Evolutionary conservation across 768 basidiomycete genomes (phyloP).

Genomic region (Saitozyma podzolica): DNA sequence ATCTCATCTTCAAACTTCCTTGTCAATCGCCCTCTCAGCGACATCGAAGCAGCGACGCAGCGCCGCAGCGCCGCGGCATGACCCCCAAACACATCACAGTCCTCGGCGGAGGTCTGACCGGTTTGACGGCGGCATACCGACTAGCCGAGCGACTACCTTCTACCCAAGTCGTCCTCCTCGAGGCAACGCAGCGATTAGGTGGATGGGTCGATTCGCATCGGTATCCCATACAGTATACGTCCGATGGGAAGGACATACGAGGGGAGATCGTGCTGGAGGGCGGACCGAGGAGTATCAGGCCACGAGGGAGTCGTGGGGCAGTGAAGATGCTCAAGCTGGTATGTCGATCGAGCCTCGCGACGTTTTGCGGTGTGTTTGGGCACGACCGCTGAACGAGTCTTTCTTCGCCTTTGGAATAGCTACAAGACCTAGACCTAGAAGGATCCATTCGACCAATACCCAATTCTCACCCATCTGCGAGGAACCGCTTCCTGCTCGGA

Average conservation of each 20-base stretch:
- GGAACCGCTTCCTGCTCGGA: conserved; percentile 68
- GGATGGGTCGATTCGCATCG: conserved; percentile 77
- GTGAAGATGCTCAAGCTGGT: conserved; percentile 77
- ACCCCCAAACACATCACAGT: conserved; percentile 38
- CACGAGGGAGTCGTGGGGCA: conserved; percentile 60
- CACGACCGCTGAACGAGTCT: too few relatives aligned
- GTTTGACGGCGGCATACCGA: conserved; percentile 59
- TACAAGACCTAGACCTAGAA: conserved; percentile 69
- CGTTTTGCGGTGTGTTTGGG: not conserved
- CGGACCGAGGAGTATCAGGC: conserved; percentile 83
- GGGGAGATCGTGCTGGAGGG: conserved; percentile 68
- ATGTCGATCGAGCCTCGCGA: conserved; percentile 46
- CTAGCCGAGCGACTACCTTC: conserved; percentile 26
- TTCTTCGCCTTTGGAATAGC: conserved; percentile 56
- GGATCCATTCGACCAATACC: conserved; percentile 67
- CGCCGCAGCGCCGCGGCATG: conserved; percentile 3
- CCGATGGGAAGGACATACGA: conserved; percentile 43
- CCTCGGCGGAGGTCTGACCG: conserved; percentile 60
- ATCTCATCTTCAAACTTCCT: too few relatives aligned
- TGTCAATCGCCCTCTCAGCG: too few relatives aligned
- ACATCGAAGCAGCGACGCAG: too few relatives aligned
- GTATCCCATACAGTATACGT: conserved; percentile 21
- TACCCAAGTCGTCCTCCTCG: conserved; percentile 66
- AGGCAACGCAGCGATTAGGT: conserved; percentile 66
- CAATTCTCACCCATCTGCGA: conserved; percentile 69